Percentiles rank a stretch among this genome's conserved stretches.
Evolutionary conservation across 805 yeast species (phyloP).

Genomic region (Yarrowia sp.): DNA sequence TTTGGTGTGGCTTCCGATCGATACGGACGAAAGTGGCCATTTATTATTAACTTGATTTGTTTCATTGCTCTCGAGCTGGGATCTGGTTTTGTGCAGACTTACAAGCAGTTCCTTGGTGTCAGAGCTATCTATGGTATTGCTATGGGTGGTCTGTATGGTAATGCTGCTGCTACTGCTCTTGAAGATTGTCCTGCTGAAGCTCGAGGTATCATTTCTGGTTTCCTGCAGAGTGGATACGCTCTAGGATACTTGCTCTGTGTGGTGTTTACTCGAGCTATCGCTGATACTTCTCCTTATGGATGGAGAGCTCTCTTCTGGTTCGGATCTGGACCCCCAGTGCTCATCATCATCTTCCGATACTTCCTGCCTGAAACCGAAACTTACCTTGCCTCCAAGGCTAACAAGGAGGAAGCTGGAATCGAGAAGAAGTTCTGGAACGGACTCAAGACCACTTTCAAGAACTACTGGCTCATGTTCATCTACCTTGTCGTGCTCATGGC

Average conservation of each 20-base stretch:
- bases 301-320: conserved; percentile 80
- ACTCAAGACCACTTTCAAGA: conserved; percentile 36
- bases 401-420: conserved; percentile 21
- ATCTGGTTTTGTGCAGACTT: conserved; percentile 62
- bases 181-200: conserved; percentile 62
- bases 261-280: conserved; percentile 60
- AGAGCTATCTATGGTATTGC: conserved; percentile 66
- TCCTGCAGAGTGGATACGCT: conserved; percentile 79
- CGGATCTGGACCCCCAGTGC: conserved; percentile 62
- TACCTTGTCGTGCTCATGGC: conserved; percentile 62
- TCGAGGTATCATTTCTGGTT: conserved; percentile 61
- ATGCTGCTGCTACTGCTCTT: conserved; percentile 62
- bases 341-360: conserved; percentile 58
- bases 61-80: conserved; percentile 61
- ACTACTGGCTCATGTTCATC: conserved; percentile 59
- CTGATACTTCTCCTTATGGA: conserved; percentile 48
- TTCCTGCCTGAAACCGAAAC: conserved; percentile 60
- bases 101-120: conserved; percentile 56
- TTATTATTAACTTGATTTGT: conserved; percentile 49
- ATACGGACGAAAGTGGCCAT: conserved; percentile 67
- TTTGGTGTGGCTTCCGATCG: conserved; percentile 63
- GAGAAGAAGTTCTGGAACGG: conserved; percentile 8
- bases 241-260: conserved; percentile 66
- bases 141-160: conserved; percentile 72
- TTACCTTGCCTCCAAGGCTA: conserved; percentile 41